Evolutionary conservation across 805 yeast species (phyloP).

Genomic region (Zygosaccharomyces kombuchaensis): DNA sequence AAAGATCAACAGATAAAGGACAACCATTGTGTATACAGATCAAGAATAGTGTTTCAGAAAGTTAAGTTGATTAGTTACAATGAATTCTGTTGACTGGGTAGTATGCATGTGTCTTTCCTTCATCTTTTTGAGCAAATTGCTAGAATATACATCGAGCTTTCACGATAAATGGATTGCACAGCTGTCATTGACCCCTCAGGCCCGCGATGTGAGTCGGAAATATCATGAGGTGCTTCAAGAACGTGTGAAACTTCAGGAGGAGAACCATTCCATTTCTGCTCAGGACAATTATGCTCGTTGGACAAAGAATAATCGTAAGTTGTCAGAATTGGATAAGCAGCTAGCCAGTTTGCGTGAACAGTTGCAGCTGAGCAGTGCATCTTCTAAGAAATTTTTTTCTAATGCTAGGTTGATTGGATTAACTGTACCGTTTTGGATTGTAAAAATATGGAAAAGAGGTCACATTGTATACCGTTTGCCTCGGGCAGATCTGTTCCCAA

Average conservation of each 20-base stretch:
- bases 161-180: conserved; percentile 22
- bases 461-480: conserved; percentile 30
- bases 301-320: conserved; percentile 82
- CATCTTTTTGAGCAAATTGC: conserved; percentile 18
- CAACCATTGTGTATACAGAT: background rate
- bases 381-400: conserved; percentile 17
- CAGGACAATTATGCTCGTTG: conserved; percentile 94
- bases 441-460: conserved; percentile 35
- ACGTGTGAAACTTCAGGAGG: conserved; percentile 44
- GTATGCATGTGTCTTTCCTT: conserved; percentile 19
- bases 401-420: conserved; percentile 24
- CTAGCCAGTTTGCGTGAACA: conserved; percentile 41
- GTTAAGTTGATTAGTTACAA: background rate
- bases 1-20: background rate
- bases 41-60: background rate
- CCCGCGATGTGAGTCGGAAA: conserved; percentile 28
- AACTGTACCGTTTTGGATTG: conserved; percentile 31
- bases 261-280: conserved; percentile 64
- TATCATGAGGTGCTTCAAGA: conserved; percentile 39
- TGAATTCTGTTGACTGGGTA: conserved; percentile 18
- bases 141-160: conserved; percentile 24
- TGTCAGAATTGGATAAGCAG: conserved; percentile 53
- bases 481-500: conserved; percentile 28
- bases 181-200: conserved; percentile 11
- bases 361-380: conserved; percentile 26